Percentiles rank a stretch among this genome's conserved stretches.
Conservation (phyloP, 2,329 filamentous ascomycete species). For the Pseudocercospora macadamiae region DNA sequence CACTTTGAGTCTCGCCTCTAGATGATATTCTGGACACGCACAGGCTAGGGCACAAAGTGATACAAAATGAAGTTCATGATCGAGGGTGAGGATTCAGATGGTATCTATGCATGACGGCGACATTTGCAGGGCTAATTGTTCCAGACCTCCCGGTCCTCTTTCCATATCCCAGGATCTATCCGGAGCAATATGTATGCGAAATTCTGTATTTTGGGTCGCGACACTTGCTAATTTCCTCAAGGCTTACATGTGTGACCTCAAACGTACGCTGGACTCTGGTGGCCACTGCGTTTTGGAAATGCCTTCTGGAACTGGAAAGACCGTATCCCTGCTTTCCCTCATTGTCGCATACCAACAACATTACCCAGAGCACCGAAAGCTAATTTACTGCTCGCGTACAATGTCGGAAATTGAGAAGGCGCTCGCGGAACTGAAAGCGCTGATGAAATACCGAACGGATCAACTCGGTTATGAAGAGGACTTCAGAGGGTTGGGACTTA, state of each 20-base stretch:
- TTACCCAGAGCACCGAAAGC: constrained; percentile 88
- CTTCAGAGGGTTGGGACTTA: constrained; percentile 87
- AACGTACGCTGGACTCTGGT: constrained; percentile 85
- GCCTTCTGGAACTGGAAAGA: constrained; percentile 98
- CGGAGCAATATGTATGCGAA: constrained; percentile 64
- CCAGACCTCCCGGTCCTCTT: constrained; percentile 68
- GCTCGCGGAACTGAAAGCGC: constrained; percentile 80
- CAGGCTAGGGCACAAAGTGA: not conserved
- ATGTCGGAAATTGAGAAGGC: constrained; percentile 99
- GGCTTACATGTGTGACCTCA: constrained; percentile 80
- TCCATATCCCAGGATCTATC: constrained; percentile 74
- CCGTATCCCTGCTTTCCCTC: constrained; percentile 88
- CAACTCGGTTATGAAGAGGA: constrained; percentile 91
- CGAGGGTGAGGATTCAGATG: constrained; percentile 47
- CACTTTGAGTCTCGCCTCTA: too few relatives aligned
- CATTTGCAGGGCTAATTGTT: not conserved
- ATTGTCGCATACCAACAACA: constrained; percentile 97
- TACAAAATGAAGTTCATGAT: constrained; percentile 77
- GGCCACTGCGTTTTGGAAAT: constrained; percentile 98
- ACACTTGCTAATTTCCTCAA: not conserved
- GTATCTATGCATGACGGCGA: not conserved
- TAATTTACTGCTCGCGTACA: constrained; percentile 98
- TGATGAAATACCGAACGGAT: constrained; percentile 93
- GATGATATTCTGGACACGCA: too few relatives aligned
- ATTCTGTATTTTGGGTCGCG: not conserved